Percentiles rank a stretch among this genome's conserved stretches.
Evolutionary conservation across 78 protist genomes (phyloP).

Genomic region (Isochrysis galbana): DNA sequence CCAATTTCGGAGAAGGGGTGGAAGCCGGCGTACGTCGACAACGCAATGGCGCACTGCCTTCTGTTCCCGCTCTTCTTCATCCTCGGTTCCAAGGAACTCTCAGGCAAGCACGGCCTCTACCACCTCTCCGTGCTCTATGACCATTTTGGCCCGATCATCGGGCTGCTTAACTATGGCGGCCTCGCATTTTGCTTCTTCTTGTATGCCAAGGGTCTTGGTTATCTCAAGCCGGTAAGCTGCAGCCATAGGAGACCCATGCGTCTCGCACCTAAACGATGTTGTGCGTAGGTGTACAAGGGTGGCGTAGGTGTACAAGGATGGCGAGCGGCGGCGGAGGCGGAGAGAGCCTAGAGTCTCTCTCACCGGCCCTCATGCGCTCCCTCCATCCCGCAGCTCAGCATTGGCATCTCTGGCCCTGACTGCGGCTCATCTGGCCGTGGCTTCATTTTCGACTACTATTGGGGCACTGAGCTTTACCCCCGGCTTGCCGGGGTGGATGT

Average conservation of each 20-base stretch:
- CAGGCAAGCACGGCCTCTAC: not conserved
- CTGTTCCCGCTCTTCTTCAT: not conserved
- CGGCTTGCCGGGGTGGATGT: constrained; percentile 25
- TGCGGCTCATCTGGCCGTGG: not conserved
- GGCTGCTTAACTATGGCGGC: not conserved
- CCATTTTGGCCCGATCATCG: not conserved
- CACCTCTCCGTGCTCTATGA: not conserved
- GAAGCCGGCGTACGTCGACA: not conserved
- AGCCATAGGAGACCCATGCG: too few species aligned
- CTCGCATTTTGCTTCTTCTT: not conserved
- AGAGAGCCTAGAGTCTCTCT: too few species aligned
- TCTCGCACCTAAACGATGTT: too few species aligned
- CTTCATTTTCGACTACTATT: constrained; percentile 44
- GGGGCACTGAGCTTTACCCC: constrained; percentile 65
- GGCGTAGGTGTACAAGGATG: too few species aligned
- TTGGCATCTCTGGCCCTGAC: not conserved
- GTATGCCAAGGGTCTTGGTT: not conserved
- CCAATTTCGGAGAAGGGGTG: not conserved
- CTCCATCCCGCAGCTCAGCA: not conserved
- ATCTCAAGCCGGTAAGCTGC: too few species aligned
- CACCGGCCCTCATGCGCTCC: too few species aligned
- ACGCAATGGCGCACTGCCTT: not conserved
- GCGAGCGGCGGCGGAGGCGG: too few species aligned
- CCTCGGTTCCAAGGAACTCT: not conserved
- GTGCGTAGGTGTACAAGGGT: too few species aligned